phyloP scores from a whole-genome alignment of 106 monocot genomes.

The Dioscorea zingiberensis region DNA sequence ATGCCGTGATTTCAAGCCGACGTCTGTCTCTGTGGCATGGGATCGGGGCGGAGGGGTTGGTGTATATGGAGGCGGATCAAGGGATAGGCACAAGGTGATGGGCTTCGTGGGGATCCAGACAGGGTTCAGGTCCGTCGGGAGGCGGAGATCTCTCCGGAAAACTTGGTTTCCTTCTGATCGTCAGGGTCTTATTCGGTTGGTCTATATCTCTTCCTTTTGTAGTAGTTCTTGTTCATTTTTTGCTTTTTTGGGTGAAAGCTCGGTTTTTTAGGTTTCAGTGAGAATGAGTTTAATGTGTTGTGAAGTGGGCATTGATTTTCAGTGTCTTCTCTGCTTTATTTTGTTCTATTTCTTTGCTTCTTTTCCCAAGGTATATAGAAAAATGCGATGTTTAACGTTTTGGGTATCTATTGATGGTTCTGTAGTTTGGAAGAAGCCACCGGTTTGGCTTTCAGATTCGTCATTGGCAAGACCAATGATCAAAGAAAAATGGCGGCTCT shows the following conservation, averaged over 20 bases:
- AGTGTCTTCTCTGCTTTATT: no score
- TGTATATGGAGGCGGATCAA: conserved; percentile 7
- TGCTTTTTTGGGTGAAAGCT: not conserved
- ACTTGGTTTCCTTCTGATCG: conserved; percentile 92
- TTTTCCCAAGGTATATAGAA: not conserved
- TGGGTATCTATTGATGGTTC: not conserved
- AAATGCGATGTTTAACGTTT: not conserved
- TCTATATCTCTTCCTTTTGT: conserved; percentile 1
- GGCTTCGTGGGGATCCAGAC: conserved; percentile 95
- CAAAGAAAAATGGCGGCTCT: conserved; percentile 58
- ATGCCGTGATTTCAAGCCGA: conserved; percentile 34
- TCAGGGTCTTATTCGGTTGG: conserved; percentile 67
- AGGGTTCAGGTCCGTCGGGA: conserved; percentile 58
- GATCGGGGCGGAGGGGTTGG: conserved; percentile 13
- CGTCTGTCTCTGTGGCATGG: conserved; percentile 67
- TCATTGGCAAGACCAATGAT: conserved; percentile 78
- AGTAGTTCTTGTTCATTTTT: not conserved
- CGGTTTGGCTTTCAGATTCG: conserved; percentile 84
- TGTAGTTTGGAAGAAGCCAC: conserved; percentile 85
- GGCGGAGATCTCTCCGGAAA: conserved; percentile 66
- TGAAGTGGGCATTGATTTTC: no score
- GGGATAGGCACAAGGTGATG: conserved; percentile 65
- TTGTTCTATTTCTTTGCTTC: not conserved
- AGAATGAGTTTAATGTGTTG: not conserved
- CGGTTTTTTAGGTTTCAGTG: not conserved